A percentile compares a stretch with the other conserved stretches of the same genome.
Conservation (phyloP, 2,329 filamentous ascomycete genomes). For the Annulohypoxylon truncatum region DNA sequence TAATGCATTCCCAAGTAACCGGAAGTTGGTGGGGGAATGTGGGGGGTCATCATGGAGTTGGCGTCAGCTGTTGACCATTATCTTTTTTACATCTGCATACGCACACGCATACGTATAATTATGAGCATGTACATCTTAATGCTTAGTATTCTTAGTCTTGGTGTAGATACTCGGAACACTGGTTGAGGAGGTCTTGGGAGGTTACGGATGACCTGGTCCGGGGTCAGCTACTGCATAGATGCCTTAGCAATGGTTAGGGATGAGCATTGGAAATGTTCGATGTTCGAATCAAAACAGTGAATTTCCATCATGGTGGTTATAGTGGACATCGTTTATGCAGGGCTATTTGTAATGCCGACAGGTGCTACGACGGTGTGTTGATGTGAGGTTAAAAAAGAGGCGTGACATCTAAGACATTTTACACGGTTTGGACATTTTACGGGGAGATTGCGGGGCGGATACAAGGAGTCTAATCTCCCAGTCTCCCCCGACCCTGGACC, state of each 20-base stretch:
- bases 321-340: conserved; percentile 5
- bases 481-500: not conserved
- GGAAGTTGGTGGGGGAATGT: conserved; percentile 4
- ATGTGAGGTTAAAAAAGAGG: conserved; percentile 39
- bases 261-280: not conserved
- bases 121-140: conserved; percentile 28
- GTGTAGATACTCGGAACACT: not conserved
- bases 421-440: too few relatives aligned
- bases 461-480: conserved; percentile 11
- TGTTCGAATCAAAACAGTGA: conserved; percentile 5
- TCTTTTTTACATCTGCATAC: not conserved
- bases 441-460: not conserved
- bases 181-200: not conserved
- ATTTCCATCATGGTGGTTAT: not conserved
- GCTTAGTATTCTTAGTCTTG: conserved; percentile 25
- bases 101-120: not conserved
- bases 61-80: conserved; percentile 6
- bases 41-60: conserved; percentile 21
- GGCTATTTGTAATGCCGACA: not conserved
- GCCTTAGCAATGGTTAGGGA: conserved; percentile 7
- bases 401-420: conserved; percentile 29
- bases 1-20: conserved; percentile 11
- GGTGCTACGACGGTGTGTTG: conserved; percentile 5
- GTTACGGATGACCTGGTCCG: not conserved
- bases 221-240: not conserved